Base-by-base conservation (phyloP, 2,329 filamentous ascomycete species). In the Fusarium sp. region DNA sequence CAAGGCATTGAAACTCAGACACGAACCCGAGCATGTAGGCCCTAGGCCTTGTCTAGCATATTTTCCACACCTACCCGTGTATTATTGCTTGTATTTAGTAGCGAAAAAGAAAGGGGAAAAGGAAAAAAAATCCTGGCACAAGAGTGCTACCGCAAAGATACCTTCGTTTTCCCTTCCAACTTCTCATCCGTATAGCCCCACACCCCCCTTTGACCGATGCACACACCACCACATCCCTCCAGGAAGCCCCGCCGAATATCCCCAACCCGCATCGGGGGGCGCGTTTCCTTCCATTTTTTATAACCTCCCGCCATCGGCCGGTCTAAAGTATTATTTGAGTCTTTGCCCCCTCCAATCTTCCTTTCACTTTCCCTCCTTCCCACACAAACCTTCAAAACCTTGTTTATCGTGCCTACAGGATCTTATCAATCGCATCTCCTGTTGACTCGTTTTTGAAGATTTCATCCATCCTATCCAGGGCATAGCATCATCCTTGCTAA, bases 241-340 rank as follows among this genome's bases (percentile, higher is more conserved):
- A 44, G 33, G 66, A 58, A 38, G 67, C 57, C 55, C 68, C 69
- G 73, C 68, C 53, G 46, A 69, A 58, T 42, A 70, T 71, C 70
- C 73, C 73, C 75, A 76, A 73, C 71, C 73, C 64, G 75, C 67
- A 70, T 72, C 65, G 31, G 64, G 62, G 60, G 64, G 67, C 44
- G 66, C 65, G 51, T 67, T 70, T 69, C 72, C 68, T 62, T 66
- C 67, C 57, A 69, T 70, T 72, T 77, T 77, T 71, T 66, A 76
- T 75, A 77, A 77, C 73, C 73, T 76, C 75, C 72, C 75, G 64
- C 72, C 71, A 65, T 73, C 72, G 70, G 67, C 64, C 66, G 59
- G 46, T 17, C 46, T 51, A 29, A 49, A 16, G 9, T 20, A 51
- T 59, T 70, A 70, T 75, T 73, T 73, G 69, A 75, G 53, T 66